Evolutionary conservation across 768 basidiomycete genomes (phyloP).

Genomic region (Kwoniella botswanensis): DNA sequence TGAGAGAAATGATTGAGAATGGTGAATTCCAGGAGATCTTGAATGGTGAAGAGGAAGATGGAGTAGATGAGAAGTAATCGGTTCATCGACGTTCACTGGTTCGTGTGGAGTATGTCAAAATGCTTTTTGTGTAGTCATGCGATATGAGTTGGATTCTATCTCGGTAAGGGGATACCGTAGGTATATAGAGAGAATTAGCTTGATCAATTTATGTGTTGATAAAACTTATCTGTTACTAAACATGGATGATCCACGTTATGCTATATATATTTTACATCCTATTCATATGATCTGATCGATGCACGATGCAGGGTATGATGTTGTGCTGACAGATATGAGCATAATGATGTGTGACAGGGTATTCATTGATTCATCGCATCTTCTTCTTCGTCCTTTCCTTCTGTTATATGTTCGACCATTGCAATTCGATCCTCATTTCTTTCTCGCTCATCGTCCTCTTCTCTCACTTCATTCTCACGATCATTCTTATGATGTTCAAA

Average conservation of each 20-base stretch:
- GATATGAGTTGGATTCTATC: too few species aligned
- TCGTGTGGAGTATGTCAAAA: background rate
- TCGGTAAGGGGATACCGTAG: too few species aligned
- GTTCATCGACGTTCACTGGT: background rate
- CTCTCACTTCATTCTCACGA: background rate
- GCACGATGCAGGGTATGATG: background rate
- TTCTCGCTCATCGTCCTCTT: background rate
- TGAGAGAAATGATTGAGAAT: slow-evolving; percentile 81
- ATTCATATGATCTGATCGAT: background rate
- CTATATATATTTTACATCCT: background rate
- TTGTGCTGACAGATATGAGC: background rate
- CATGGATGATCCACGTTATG: background rate
- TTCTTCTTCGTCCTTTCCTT: background rate
- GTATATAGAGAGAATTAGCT: too few species aligned
- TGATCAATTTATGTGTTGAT: too few species aligned
- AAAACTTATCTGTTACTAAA: too few species aligned
- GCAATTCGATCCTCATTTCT: background rate
- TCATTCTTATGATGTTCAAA: slow-evolving; percentile 6
- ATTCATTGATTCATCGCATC: slow-evolving; percentile 4
- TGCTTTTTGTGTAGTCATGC: too few species aligned
- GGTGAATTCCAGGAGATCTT: slow-evolving; percentile 71
- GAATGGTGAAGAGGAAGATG: slow-evolving; percentile 25
- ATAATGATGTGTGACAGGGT: too few species aligned
- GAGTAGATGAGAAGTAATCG: slow-evolving; percentile 25
- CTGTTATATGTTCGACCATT: background rate